These are phyloP conservation scores for Backusella psychrophila DNA, from an alignment of 192 early-diverging fungal species.

Conservation along the genomic window DNA sequence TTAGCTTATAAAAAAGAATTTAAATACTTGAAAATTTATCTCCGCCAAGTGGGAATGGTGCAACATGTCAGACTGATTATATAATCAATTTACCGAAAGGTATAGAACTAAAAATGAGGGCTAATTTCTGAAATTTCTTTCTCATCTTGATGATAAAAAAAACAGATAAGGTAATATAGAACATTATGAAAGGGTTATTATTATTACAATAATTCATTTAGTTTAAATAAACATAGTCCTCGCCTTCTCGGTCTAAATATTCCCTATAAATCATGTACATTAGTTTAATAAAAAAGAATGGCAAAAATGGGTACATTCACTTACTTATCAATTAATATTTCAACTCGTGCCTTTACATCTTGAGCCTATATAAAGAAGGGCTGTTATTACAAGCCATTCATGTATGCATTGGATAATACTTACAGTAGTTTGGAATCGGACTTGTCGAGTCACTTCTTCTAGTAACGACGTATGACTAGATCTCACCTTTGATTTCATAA, in stretches of 20 bases:
- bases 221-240: background rate
- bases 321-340: conserved; percentile 30
- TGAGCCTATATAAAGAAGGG: conserved; percentile 17
- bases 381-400: conserved; percentile 36
- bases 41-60: too few relatives aligned
- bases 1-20: too few relatives aligned
- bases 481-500: conserved; percentile 79
- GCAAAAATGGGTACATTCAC: background rate
- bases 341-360: conserved; percentile 31
- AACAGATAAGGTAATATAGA: too few relatives aligned
- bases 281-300: background rate
- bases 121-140: too few relatives aligned
- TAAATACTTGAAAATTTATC: too few relatives aligned
- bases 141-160: too few relatives aligned
- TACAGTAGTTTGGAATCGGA: conserved; percentile 56
- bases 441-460: conserved; percentile 64
- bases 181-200: too few relatives aligned
- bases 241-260: conserved; percentile 27
- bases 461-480: conserved; percentile 71
- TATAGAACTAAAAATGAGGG: too few relatives aligned
- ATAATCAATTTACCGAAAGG: too few relatives aligned
- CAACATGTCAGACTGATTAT: too few relatives aligned
- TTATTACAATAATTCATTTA: background rate
- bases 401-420: conserved; percentile 42
- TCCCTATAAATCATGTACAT: conserved; percentile 3